Evolutionary conservation across 495 filamentous ascomycete species (phyloP).

Genomic region (Paragyromitra xinjiangensis): DNA sequence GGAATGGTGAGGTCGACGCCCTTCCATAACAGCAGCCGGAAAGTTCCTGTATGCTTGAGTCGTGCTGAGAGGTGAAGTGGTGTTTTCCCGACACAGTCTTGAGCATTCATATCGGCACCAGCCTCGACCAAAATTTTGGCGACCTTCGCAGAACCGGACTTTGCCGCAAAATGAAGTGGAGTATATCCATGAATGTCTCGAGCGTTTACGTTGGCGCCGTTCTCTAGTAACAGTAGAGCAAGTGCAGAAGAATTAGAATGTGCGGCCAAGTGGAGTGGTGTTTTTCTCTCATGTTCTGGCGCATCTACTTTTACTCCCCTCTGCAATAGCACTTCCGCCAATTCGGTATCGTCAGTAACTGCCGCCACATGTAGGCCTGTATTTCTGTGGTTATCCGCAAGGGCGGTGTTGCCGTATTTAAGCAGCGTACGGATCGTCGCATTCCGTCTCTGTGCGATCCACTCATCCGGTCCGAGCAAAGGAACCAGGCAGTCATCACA

Average conservation of each 20-base stretch:
- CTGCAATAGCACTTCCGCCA: not conserved
- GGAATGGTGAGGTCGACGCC: not conserved
- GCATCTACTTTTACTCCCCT: conserved; percentile 13
- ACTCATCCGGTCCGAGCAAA: not conserved
- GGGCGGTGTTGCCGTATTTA: not conserved
- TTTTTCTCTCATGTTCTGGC: not conserved
- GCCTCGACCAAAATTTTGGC: conserved; percentile 4
- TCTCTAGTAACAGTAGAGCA: not conserved
- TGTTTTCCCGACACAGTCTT: not conserved
- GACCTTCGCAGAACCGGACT: not conserved
- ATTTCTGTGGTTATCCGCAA: not conserved
- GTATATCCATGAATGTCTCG: conserved; percentile 1
- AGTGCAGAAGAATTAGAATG: not conserved
- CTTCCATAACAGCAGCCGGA: conserved; percentile 12
- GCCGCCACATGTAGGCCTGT: conserved; percentile 14
- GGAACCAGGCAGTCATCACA: not conserved
- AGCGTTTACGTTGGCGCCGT: conserved; percentile 1
- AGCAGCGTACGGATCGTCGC: not conserved
- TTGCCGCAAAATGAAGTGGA: conserved; percentile 20
- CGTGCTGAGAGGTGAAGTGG: conserved; percentile 2
- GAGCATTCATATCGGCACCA: conserved; percentile 3
- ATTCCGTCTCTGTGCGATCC: not conserved
- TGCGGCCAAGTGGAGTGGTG: conserved; percentile 18
- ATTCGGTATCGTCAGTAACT: not conserved
- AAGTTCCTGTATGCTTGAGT: not conserved